phyloP scores from a whole-genome alignment of 140 eudicot species.

The Senecio squalidus region DNA sequence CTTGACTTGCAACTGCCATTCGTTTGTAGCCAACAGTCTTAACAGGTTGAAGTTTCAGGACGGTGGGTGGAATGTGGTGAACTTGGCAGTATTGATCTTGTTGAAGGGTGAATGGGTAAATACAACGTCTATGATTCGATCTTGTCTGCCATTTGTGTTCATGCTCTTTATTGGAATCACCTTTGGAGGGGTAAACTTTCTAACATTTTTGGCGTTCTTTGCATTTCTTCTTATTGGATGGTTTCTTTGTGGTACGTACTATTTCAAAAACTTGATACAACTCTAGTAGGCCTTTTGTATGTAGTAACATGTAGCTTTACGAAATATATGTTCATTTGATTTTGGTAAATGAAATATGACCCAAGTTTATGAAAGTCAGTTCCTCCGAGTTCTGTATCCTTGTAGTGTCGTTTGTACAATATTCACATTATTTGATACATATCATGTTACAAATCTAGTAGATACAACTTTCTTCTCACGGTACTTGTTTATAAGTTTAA shows the following conservation, averaged over 20 bases:
- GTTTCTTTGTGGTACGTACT: constrained; percentile 70
- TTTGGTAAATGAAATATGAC: constrained; percentile 2
- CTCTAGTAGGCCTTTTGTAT: constrained; percentile 19
- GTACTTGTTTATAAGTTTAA: constrained; percentile 5
- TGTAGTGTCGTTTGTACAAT: neutral
- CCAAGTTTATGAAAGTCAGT: no score
- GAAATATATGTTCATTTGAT: neutral
- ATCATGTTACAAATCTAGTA: neutral
- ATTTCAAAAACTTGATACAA: constrained; percentile 54
- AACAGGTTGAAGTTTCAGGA: constrained; percentile 66
- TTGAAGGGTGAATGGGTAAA: constrained; percentile 70
- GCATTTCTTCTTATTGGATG: constrained; percentile 58
- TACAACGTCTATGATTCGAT: constrained; percentile 34
- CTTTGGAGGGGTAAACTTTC: constrained; percentile 64
- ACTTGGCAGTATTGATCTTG: constrained; percentile 57
- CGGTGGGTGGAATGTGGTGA: constrained; percentile 86
- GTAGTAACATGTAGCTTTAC: neutral
- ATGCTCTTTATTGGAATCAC: constrained; percentile 48
- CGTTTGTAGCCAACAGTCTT: constrained; percentile 77
- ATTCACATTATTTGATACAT: neutral
- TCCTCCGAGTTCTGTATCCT: neutral
- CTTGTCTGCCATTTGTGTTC: constrained; percentile 53
- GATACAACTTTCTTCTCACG: neutral
- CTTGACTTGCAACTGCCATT: constrained; percentile 88
- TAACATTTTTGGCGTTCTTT: constrained; percentile 55